Evolutionary conservation across 1,139 yeast species (phyloP), one percentile per base, ranked within the genome.

Genomic region (Saccharomyces hybrid): DNA sequence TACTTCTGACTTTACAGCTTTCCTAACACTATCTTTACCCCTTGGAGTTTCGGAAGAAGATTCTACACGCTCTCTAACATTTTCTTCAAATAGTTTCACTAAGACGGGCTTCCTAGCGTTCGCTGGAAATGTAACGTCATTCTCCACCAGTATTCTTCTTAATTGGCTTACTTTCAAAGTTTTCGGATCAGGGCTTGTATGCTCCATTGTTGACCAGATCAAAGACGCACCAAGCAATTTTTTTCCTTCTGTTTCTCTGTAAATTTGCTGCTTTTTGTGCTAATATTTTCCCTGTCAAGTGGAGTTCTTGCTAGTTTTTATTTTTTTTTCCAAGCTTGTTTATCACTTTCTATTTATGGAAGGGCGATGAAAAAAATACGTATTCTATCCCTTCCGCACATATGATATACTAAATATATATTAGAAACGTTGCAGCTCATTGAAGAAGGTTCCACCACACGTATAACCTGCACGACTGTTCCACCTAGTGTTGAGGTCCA

Each of bases 21-120:
- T 46, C 12, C 14, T 16, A n/a, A 46, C 21, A 7, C 29, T 46
- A 24, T 9, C 29, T 7, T 24, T 27, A 46, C 9, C 31, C 19
- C 24, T 24, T 27, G 48, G 21, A 16, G 21, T 9, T 16, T 11
- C 21, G 3, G 44, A 16, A 7, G 44, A 38, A 16, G 24, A 38
- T 38, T 38, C 21, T 2, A 38, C 6, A 38, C 24, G 44, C 8
- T 46, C 28, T 12, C 48, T 46, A 27, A 46, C 28, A 4, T 12
- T 27, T 1, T 71, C 64, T 24, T 76, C 71, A 67, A 83, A 86
- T 7, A 84, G 64, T 14, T 72, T 73, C 12, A 87, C 69, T 56
- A 86, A 73, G 5, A 78, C 81, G 2, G 79, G 69, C 68, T 88
- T 88, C 63, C 81, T 84, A 9, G 87, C 83, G 52, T 79, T 76